Percentiles rank a stretch among this genome's conserved stretches.
phyloP scores from a whole-genome alignment of 1,139 yeast species.

The Geotrichum klebahnii region DNA sequence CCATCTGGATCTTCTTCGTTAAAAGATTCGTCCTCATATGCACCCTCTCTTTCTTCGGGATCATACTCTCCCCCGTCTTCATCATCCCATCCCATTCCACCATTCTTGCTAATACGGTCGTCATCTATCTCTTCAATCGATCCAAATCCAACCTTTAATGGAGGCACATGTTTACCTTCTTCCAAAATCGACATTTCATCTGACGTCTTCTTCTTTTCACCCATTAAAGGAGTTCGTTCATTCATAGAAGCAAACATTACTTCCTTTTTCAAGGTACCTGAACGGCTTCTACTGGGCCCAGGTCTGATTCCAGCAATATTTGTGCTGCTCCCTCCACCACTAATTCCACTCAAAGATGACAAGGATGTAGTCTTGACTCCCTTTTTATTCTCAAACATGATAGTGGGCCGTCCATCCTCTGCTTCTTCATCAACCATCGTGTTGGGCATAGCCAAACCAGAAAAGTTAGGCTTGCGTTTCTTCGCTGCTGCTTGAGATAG shows the following conservation, averaged over 20 bases:
- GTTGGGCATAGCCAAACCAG: slow-evolving; percentile 73
- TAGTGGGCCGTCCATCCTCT: slow-evolving; percentile 48
- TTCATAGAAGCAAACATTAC: background rate
- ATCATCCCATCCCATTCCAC: background rate
- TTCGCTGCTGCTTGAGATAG: slow-evolving; percentile 15
- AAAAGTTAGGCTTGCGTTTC: slow-evolving; percentile 55
- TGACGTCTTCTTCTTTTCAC: background rate
- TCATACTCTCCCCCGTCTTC: slow-evolving; percentile 24
- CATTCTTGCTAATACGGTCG: background rate
- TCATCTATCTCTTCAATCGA: slow-evolving; percentile 3
- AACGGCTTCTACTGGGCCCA: background rate
- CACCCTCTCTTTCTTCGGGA: slow-evolving; percentile 25
- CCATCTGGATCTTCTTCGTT: slow-evolving; percentile 18
- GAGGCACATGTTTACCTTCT: background rate
- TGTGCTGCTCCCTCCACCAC: slow-evolving; percentile 11
- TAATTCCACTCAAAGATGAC: slow-evolving; percentile 1
- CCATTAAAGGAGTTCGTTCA: slow-evolving; percentile 6
- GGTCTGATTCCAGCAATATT: slow-evolving; percentile 15
- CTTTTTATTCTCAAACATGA: slow-evolving; percentile 44
- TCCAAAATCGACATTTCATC: no score
- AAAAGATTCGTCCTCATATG: slow-evolving; percentile 15
- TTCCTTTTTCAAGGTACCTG: background rate
- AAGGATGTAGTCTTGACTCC: background rate
- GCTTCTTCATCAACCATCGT: slow-evolving; percentile 68
- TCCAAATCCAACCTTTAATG: background rate